These are phyloP conservation scores for Candida ponderosae DNA, from an alignment of 805 yeast species.

Conservation along the genomic window DNA sequence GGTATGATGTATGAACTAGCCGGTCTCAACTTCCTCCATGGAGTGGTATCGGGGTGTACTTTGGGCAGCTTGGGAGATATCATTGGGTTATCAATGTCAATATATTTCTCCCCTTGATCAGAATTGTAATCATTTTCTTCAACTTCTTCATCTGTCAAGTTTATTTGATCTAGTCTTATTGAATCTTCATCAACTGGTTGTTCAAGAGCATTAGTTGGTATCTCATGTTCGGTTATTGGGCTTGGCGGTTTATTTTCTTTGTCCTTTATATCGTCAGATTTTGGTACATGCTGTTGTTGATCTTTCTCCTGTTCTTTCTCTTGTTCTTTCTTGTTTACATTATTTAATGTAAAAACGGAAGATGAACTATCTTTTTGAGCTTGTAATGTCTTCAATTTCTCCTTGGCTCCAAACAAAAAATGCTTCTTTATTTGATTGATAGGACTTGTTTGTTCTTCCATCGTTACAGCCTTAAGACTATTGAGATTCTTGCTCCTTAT, in stretches of 20 bases:
- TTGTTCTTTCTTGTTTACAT: neutral
- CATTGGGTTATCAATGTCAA: constrained; percentile 20
- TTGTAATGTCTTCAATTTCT: too few relatives aligned
- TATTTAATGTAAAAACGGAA: neutral
- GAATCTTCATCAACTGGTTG: neutral
- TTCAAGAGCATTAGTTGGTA: neutral
- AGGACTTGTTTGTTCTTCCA: constrained; percentile 10
- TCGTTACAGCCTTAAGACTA: constrained; percentile 5
- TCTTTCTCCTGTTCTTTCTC: neutral
- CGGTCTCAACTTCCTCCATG: constrained; percentile 25
- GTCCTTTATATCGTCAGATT: too few relatives aligned
- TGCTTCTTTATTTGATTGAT: constrained; percentile 1
- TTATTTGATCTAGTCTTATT: neutral
- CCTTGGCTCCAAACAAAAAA: neutral
- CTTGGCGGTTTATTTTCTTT: neutral
- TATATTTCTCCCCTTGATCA: constrained; percentile 3
- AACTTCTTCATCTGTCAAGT: constrained; percentile 3
- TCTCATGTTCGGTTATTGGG: neutral
- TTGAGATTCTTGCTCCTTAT: constrained; percentile 14
- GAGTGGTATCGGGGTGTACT: constrained; percentile 26
- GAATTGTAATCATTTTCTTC: constrained; percentile 12
- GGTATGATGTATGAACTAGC: constrained; percentile 7
- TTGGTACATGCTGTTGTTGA: too few relatives aligned
- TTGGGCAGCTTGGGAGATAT: constrained; percentile 23
- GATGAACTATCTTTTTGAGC: too few relatives aligned